Conservation (phyloP, 2,329 filamentous ascomycete species). For the Pyricularia grisea region DNA sequence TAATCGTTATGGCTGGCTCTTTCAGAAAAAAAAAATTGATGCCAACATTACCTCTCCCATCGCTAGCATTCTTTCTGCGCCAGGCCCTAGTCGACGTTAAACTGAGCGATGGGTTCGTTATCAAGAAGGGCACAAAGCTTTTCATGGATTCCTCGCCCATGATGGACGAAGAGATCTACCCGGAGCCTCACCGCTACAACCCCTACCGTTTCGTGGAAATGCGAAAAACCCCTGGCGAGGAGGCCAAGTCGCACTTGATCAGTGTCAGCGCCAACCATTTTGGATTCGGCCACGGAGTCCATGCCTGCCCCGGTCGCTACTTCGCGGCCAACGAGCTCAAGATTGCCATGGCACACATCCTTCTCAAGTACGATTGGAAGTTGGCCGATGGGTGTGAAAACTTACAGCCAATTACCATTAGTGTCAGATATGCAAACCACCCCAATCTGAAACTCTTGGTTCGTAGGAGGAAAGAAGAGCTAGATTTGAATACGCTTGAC, state of each 20-base stretch:
- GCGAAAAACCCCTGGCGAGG: neutral
- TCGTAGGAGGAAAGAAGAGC: neutral
- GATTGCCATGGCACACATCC: conserved; percentile 13
- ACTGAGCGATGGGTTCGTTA: neutral
- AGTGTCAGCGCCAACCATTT: conserved; percentile 22
- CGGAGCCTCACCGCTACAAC: neutral
- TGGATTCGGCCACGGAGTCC: conserved; percentile 28
- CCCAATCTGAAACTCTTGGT: neutral
- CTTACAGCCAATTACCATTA: neutral
- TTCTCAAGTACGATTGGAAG: conserved; percentile 8
- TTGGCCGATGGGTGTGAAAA: neutral
- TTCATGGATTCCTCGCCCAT: neutral
- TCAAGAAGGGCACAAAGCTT: neutral
- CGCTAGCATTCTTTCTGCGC: neutral
- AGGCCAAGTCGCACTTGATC: conserved; percentile 10
- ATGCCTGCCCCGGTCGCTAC: conserved; percentile 29
- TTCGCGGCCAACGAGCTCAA: conserved; percentile 28
- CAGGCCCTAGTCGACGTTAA: neutral
- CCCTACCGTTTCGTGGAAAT: neutral
- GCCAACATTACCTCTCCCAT: too few species aligned
- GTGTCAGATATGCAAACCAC: neutral
- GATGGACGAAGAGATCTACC: neutral
- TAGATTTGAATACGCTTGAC: neutral
- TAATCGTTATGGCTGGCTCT: too few species aligned
- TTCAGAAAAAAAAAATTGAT: too few species aligned